Percentiles rank a stretch among this genome's conserved stretches.
These are phyloP conservation scores for Calonectria montana DNA, from an alignment of 2,329 filamentous ascomycete species.

Conservation along the genomic window DNA sequence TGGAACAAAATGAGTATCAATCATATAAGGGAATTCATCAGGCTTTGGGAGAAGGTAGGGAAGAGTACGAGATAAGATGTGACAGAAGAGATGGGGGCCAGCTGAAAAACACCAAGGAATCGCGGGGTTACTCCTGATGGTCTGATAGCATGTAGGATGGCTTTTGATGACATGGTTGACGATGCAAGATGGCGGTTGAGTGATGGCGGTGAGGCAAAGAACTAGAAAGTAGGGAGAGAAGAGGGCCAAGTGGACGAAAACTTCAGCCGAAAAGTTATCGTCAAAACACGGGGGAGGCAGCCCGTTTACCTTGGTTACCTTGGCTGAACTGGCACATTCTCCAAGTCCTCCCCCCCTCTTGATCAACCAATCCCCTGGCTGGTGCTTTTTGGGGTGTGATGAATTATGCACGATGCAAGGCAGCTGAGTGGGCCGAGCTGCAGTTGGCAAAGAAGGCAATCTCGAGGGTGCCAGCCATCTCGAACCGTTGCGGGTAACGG, in stretches of 20 bases:
- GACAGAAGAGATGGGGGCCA: background rate
- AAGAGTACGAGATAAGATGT: background rate
- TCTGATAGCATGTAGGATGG: background rate
- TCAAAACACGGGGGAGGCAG: slow-evolving; percentile 33
- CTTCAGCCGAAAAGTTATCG: slow-evolving; percentile 41
- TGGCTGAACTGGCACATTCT: background rate
- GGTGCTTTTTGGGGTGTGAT: slow-evolving; percentile 7
- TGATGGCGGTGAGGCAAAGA: slow-evolving; percentile 24
- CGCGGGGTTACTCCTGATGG: background rate
- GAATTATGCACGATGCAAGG: slow-evolving; percentile 29
- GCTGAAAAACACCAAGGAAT: background rate
- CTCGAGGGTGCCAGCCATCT: background rate
- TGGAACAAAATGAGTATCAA: no score
- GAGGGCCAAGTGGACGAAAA: slow-evolving; percentile 22
- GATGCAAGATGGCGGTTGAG: background rate
- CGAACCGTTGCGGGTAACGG: slow-evolving; percentile 26
- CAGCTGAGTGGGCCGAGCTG: slow-evolving; percentile 9
- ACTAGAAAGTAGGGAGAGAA: slow-evolving; percentile 1
- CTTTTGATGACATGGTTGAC: slow-evolving; percentile 13
- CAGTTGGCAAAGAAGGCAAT: background rate
- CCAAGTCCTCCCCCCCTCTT: background rate
- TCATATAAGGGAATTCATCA: background rate
- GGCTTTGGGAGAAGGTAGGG: background rate
- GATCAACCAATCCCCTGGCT: background rate
- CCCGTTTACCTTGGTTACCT: slow-evolving; percentile 22